phyloP scores from a whole-genome alignment of 169 alveolate species.

The Plasmodium fragile region DNA sequence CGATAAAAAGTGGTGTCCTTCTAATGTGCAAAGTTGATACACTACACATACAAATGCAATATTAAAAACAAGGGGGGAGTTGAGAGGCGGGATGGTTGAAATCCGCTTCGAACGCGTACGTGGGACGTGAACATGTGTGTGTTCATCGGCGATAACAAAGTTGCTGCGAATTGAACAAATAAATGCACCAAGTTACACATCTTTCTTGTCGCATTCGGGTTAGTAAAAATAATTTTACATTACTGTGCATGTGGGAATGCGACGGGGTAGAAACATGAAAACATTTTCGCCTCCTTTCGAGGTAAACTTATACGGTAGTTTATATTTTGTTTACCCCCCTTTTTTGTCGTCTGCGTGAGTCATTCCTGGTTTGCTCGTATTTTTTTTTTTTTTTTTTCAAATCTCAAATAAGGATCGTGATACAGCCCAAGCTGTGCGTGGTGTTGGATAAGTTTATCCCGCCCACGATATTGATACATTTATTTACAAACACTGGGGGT shows the following conservation, averaged over 20 bases:
- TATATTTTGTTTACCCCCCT: background rate
- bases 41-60: background rate
- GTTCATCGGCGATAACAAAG: background rate
- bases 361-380: background rate
- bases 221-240: slow-evolving; percentile 81
- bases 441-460: background rate
- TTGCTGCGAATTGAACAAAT: background rate
- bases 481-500: background rate
- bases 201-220: slow-evolving; percentile 72
- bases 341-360: background rate
- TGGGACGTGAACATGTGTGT: background rate
- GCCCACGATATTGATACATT: background rate
- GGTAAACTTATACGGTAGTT: background rate
- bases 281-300: background rate
- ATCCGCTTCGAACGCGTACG: background rate
- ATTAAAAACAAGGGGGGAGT: background rate
- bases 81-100: background rate
- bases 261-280: background rate
- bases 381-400: background rate
- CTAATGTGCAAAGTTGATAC: background rate
- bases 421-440: background rate
- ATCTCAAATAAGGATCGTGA: background rate
- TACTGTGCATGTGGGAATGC: slow-evolving; percentile 54
- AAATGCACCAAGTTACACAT: slow-evolving; percentile 25
- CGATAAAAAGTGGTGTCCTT: background rate